A percentile compares a stretch with the other conserved stretches of the same genome.
Conservation (phyloP, 257 asterid species). For the Nyctanthes arbortristis region DNA sequence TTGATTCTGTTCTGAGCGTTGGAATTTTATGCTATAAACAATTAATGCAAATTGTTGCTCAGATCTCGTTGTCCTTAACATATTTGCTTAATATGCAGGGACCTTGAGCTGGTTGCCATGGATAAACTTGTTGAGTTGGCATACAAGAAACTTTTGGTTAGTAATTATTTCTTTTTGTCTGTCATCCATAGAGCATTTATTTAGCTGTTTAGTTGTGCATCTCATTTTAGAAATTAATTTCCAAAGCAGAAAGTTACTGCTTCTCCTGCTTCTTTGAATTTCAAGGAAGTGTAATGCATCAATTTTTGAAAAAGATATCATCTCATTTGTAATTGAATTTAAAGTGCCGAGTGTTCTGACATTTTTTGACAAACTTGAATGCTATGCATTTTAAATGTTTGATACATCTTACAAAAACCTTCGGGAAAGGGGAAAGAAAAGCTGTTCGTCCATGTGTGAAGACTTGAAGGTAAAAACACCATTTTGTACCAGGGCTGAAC, state of each 20-base stretch:
- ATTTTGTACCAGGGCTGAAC: neutral
- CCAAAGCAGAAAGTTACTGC: conserved; percentile 3
- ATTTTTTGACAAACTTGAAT: neutral
- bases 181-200: conserved; percentile 1
- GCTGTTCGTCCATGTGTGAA: neutral
- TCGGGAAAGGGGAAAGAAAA: neutral
- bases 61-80: conserved; percentile 16
- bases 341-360: neutral
- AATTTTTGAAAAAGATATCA: neutral
- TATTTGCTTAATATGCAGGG: conserved; percentile 50
- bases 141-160: conserved; percentile 78
- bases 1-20: conserved; percentile 10
- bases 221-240: neutral
- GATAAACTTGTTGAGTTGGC: conserved; percentile 76
- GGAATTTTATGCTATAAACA: neutral
- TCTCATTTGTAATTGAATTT: neutral
- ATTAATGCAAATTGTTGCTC: conserved; percentile 3
- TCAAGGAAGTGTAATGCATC: neutral
- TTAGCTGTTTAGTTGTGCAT: neutral
- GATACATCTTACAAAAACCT: conserved; percentile 5
- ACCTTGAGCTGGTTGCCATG: conserved; percentile 83
- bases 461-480: neutral
- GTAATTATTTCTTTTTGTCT: conserved; percentile 23
- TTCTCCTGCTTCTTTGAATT: neutral
- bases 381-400: neutral